These are phyloP conservation scores for Pichia deserticola DNA, from an alignment of 805 yeast genomes.

Conservation along the genomic window DNA sequence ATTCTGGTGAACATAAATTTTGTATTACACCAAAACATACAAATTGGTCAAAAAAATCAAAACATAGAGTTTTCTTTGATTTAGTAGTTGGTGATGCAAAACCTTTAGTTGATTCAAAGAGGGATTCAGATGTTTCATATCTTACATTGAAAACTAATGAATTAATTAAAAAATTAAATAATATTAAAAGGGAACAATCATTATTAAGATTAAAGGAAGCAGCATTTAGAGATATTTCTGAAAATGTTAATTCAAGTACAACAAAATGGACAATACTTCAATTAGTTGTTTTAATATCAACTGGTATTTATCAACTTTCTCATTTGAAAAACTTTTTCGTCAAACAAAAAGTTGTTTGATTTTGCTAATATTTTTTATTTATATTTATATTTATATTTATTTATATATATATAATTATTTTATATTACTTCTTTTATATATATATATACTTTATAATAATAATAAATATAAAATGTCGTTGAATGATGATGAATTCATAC, in stretches of 20 bases:
- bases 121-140: conserved; percentile 46
- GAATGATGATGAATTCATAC: conserved; percentile 51
- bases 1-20: conserved; percentile 72
- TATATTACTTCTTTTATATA: background rate
- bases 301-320: conserved; percentile 68
- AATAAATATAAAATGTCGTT: background rate
- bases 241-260: conserved; percentile 60
- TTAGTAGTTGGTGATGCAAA: conserved; percentile 59
- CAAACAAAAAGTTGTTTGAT: conserved; percentile 61
- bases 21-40: conserved; percentile 53
- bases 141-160: conserved; percentile 51
- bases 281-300: conserved; percentile 52
- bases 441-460: background rate
- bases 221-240: conserved; percentile 62
- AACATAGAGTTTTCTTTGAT: conserved; percentile 64
- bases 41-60: conserved; percentile 38
- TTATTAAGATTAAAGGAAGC: conserved; percentile 72
- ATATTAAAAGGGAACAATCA: conserved; percentile 58
- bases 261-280: conserved; percentile 70
- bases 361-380: background rate
- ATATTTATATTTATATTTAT: background rate
- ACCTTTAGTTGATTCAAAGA: conserved; percentile 60
- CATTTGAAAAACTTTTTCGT: conserved; percentile 72
- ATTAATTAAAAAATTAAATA: conserved; percentile 48
- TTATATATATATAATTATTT: background rate